phyloP scores from a whole-genome alignment of 2,329 filamentous ascomycete species.

The Leptographium wingfieldii region DNA sequence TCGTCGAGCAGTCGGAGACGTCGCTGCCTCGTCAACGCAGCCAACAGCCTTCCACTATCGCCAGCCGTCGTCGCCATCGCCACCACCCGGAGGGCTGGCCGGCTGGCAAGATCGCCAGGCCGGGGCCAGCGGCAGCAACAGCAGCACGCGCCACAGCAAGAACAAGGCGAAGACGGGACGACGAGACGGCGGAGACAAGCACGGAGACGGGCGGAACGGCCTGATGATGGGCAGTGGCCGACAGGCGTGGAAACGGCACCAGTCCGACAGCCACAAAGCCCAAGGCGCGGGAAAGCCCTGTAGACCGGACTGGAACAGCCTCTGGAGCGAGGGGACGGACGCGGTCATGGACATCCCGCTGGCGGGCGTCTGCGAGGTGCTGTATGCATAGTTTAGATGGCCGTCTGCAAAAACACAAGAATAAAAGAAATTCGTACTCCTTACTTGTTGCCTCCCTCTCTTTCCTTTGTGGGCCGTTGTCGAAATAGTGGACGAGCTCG shows the following conservation, averaged over 20 bases:
- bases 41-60: constrained; percentile 4
- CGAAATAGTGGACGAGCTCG: not conserved
- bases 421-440: not conserved
- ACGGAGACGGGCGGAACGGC: not conserved
- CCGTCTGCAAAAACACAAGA: too few relatives aligned
- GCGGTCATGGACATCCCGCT: constrained; percentile 95
- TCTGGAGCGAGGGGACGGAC: constrained; percentile 91
- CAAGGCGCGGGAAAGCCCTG: constrained; percentile 1
- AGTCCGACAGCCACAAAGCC: not conserved
- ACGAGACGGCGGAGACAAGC: constrained; percentile 18
- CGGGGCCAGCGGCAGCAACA: not conserved
- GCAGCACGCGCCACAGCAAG: not conserved
- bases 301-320: constrained; percentile 55
- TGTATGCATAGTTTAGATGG: constrained; percentile 51
- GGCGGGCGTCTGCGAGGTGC: constrained; percentile 84
- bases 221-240: constrained; percentile 8
- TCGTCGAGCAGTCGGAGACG: not conserved
- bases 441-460: not conserved
- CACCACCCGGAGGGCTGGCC: constrained; percentile 3
- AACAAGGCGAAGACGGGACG: constrained; percentile 19
- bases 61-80: constrained; percentile 11
- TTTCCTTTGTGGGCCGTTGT: not conserved
- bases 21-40: not conserved
- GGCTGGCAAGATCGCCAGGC: too few relatives aligned
- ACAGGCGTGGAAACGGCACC: not conserved